A percentile compares a stretch with the other conserved stretches of the same genome.
Conservation (phyloP, 2,329 filamentous ascomycete species). For the Fusarium poae region DNA sequence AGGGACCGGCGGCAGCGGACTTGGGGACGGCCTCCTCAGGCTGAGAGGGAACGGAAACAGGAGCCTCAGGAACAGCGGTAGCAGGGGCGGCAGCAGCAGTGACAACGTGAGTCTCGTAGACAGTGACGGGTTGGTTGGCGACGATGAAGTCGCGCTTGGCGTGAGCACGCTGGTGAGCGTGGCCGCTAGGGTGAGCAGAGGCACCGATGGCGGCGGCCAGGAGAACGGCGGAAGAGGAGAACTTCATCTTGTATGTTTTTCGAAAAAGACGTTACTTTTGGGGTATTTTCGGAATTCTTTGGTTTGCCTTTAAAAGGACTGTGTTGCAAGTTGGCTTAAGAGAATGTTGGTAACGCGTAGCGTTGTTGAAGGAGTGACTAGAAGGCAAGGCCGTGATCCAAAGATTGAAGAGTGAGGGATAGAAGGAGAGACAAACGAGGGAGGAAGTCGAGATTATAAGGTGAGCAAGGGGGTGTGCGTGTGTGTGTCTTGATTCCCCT, state of each 20-base stretch:
- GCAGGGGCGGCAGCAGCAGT: slow-evolving; percentile 8
- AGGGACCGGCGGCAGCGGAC: slow-evolving; percentile 4
- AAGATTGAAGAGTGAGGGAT: slow-evolving; percentile 29
- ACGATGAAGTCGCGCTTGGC: slow-evolving; percentile 54
- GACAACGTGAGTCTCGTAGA: slow-evolving; percentile 40
- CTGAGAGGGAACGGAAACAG: slow-evolving; percentile 4
- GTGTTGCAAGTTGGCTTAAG: slow-evolving; percentile 42
- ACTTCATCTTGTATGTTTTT: slow-evolving; percentile 56
- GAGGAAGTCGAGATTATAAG: slow-evolving; percentile 50
- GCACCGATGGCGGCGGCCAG: slow-evolving; percentile 58
- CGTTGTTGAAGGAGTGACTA: slow-evolving; percentile 48
- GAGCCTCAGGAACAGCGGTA: slow-evolving; percentile 11
- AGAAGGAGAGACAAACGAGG: slow-evolving; percentile 30
- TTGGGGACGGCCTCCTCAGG: slow-evolving; percentile 17
- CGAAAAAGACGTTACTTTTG: slow-evolving; percentile 26
- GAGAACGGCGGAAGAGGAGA: slow-evolving; percentile 55
- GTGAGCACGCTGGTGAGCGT: slow-evolving; percentile 55
- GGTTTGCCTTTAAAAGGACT: slow-evolving; percentile 45
- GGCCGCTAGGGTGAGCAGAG: slow-evolving; percentile 58
- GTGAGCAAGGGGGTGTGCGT: slow-evolving; percentile 38
- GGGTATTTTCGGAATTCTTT: slow-evolving; percentile 46
- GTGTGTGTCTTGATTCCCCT: slow-evolving; percentile 39
- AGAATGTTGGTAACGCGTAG: slow-evolving; percentile 46
- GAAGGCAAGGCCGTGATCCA: slow-evolving; percentile 45
- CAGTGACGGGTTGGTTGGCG: slow-evolving; percentile 52